Evolutionary conservation across 2,329 filamentous ascomycete species (phyloP), one percentile per base, ranked within the genome.

Genomic region (Colletotrichum tabaci): DNA sequence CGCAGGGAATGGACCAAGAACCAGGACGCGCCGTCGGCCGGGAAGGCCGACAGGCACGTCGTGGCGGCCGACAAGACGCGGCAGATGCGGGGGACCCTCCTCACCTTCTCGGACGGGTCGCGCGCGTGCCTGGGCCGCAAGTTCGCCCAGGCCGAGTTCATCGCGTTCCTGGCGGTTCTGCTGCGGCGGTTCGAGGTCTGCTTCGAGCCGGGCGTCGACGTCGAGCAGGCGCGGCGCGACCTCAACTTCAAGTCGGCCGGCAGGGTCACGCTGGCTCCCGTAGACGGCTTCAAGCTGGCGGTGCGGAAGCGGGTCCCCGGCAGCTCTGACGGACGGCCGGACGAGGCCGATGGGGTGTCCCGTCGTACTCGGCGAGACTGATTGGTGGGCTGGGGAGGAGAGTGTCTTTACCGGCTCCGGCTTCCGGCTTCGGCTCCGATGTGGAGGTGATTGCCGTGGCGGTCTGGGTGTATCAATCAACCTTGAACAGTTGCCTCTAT

Each of bases 41-140:
- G n/a, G 50, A 26, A 53, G 23, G 50, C n/a, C 50, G 13, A 23
- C 50, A 55, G 18, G 50, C 23, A 55, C 50, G 50, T 55, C 50
- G 50, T 55, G 13, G 50, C 50, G 26, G 50, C 50, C 50, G 50
- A 55, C 50, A 55, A 55, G 50, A 55, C 50, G 50, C 50, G 50
- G 21, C 50, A 55, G 50, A 55, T 55, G 50, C 50, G 50, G 23
- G 50, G 50, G 26, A 55, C 50, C 23, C 50, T 55, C 23, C 50
- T 55, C 50, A 55, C 50, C 50, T 55, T 55, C 50, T 55, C 50
- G 50, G 50, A 55, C 50, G 50, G 50, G 13, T 55, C 50, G 9
- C 50, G 50, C 50, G 50, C 50, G 8, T 55, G 50, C 50, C 13
- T 55, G 50, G 50, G 50, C 50, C 50, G 50, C 13, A 55, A 55